Percentiles rank a stretch among this genome's conserved stretches.
Conservation (phyloP, 768 basidiomycete genomes). For the Kwoniella heveanensis region DNA sequence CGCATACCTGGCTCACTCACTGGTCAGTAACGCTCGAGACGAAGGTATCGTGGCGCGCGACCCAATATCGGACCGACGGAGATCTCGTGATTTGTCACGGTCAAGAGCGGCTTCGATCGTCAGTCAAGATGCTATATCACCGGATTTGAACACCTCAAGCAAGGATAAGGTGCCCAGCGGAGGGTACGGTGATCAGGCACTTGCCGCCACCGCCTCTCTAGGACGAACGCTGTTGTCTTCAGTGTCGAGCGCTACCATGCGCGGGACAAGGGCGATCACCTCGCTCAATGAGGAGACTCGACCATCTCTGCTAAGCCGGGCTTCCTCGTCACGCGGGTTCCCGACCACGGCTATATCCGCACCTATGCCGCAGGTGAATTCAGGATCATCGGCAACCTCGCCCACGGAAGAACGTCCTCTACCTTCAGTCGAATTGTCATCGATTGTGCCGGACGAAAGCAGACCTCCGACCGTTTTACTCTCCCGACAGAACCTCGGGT, state of each 20-base stretch:
- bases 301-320: slow-evolving; percentile 39
- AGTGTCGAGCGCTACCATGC: slow-evolving; percentile 36
- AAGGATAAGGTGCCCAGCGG: slow-evolving; percentile 1
- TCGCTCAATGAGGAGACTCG: slow-evolving; percentile 17
- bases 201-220: slow-evolving; percentile 43
- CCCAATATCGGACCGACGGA: slow-evolving; percentile 25
- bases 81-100: slow-evolving; percentile 19
- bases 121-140: slow-evolving; percentile 22
- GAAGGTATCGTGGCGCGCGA: slow-evolving; percentile 37
- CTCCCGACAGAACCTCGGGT: slow-evolving; percentile 44
- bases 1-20: slow-evolving; percentile 49
- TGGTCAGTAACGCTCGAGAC: slow-evolving; percentile 45
- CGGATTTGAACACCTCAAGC: background rate
- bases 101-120: slow-evolving; percentile 37
- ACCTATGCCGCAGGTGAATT: slow-evolving; percentile 15
- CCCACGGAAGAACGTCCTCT: slow-evolving; percentile 20
- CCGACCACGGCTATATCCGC: slow-evolving; percentile 42
- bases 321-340: slow-evolving; percentile 29
- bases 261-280: slow-evolving; percentile 21
- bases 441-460: slow-evolving; percentile 43
- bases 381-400: slow-evolving; percentile 20
- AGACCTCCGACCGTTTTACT: slow-evolving; percentile 53
- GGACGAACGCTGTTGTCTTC: slow-evolving; percentile 41
- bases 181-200: slow-evolving; percentile 47
- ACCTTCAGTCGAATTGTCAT: slow-evolving; percentile 48